Evolutionary conservation across 1,139 yeast species (phyloP).

Genomic region (Yamadazyma siamensis): DNA sequence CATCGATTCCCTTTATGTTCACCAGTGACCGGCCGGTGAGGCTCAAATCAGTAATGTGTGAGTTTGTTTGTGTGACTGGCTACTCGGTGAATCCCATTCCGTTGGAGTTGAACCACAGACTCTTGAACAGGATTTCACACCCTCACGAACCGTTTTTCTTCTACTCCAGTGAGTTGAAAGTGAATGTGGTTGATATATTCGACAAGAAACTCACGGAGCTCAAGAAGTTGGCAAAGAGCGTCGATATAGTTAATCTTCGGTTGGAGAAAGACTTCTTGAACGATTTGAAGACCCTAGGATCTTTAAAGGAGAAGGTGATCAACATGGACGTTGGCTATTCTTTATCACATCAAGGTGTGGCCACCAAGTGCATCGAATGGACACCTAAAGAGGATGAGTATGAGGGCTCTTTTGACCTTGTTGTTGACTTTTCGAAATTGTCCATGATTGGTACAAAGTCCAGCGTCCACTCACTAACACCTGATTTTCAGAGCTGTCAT

Average conservation of each 20-base stretch:
- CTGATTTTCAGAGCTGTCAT: conserved; percentile 39
- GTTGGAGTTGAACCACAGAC: conserved; percentile 38
- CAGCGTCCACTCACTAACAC: conserved; percentile 25
- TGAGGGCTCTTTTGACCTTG: conserved; percentile 6
- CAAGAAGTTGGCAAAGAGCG: conserved; percentile 15
- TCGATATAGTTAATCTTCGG: conserved; percentile 25
- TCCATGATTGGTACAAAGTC: neutral
- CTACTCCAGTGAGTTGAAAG: conserved; percentile 24
- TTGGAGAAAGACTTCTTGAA: conserved; percentile 28
- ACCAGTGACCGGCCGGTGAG: no score
- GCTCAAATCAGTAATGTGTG: no score
- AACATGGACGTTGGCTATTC: conserved; percentile 15
- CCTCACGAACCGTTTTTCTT: conserved; percentile 9
- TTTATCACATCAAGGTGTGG: conserved; percentile 3
- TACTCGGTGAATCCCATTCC: conserved; percentile 35
- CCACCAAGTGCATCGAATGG: conserved; percentile 6
- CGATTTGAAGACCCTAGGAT: conserved; percentile 29
- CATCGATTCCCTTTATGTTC: conserved; percentile 24
- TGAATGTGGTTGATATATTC: conserved; percentile 23
- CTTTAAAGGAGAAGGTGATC: conserved; percentile 25
- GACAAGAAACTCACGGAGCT: conserved; percentile 19
- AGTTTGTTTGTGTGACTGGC: conserved; percentile 32
- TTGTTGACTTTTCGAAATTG: conserved; percentile 7
- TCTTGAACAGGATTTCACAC: conserved; percentile 25
- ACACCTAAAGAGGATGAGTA: no score